Base-by-base conservation (phyloP, 768 basidiomycete genomes). In the Macrolepiota albuminosa region DNA sequence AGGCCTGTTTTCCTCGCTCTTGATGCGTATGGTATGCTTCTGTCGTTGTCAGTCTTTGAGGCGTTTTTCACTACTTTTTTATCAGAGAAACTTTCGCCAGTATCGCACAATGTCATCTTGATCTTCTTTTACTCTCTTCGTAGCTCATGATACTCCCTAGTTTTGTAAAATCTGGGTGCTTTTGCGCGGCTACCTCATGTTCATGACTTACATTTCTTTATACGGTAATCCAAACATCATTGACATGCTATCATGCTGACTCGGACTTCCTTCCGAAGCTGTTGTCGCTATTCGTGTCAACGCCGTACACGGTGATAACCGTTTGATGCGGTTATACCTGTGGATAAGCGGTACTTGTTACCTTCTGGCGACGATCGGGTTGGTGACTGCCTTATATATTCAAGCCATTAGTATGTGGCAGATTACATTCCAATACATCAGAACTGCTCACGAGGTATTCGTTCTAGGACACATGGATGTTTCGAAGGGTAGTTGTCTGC, bases 131-230 rank as follows among this genome's bases (percentile, higher is more conserved):
- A 13, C 21, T 3, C 4, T 33, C 37, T 6, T 26, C 33, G 2
- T 45, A n/a, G 31, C 40, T 45, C 11, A 52, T 31, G 2, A 8
- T 9, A n/a, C 9, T 58, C 26, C 42, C 14, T 56, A 64, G 63
- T 64, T 64, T 34, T 64, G 63, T 42, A 57, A 54, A 57, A 51
- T 54, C 45, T 59, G 54, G 55, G 48, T 59, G 14, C 34, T 64
- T 18, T 50, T 64, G 16, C 58, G 52, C 21, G 34, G 48, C 16
- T 64, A 61, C 33, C 58, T 64, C 26, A 59, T 56, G 6, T 59
- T 59, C 33, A 26, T 60, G 14, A 59, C 50, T 43, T 64, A 61
- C 18, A 49, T 61, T 2, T 59, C 60, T 1, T 7, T 54, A 10
- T 60, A 64, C 26, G 58, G 60, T 61, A 33, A 24, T 54, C 21